Evolutionary conservation across 306 rosid genomes (phyloP), one percentile per base, ranked within the genome.

Genomic region (Begonia fuchsioides): DNA sequence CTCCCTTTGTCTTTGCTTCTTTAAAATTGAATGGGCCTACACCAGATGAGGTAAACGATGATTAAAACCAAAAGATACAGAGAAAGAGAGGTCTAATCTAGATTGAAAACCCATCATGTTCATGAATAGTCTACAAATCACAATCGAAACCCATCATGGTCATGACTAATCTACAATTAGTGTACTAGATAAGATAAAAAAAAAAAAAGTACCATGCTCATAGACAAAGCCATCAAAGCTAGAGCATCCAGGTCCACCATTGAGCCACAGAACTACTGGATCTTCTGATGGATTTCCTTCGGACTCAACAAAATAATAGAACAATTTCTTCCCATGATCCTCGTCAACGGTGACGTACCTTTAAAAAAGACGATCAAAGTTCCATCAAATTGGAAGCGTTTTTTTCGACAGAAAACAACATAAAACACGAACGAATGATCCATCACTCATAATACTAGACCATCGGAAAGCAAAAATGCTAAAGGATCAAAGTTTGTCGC

Each of bases 221-320:
- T 84, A 90, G n/a, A 90, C 53, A 56, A 84, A 90, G 47, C 92
- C 98, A 73, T 90, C 98, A 41, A 90, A 71, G 63, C 98, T 90
- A 60, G 98, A 90, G 57, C 98, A 84, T 7, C 95, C 98, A 0
- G 98, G 98, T 45, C 98, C 98, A 10, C 98, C 98, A 47, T 90
- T 90, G 50, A 90, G 92, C 97, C 97, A 90, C n/a, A 90, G 76
- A 71, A 81, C 95, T 60, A 90, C 68, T 0, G 97, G 95, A 69
- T 90, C 97, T 68, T 68, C 61, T 13, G 78, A 49, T n/a, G 95
- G 85, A 39, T 79, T 77, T 44, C 80, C 54, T 63, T 84, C 92
- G 8, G 98, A 90, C 41, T 53, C 82, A 44, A 84, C 79, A 18
- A 90, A 81, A 50, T 84, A 84, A 54, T 90, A 90, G 54, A 66